phyloP scores from a whole-genome alignment of 2,329 filamentous ascomycete species.

The Lithohypha guttulata region DNA sequence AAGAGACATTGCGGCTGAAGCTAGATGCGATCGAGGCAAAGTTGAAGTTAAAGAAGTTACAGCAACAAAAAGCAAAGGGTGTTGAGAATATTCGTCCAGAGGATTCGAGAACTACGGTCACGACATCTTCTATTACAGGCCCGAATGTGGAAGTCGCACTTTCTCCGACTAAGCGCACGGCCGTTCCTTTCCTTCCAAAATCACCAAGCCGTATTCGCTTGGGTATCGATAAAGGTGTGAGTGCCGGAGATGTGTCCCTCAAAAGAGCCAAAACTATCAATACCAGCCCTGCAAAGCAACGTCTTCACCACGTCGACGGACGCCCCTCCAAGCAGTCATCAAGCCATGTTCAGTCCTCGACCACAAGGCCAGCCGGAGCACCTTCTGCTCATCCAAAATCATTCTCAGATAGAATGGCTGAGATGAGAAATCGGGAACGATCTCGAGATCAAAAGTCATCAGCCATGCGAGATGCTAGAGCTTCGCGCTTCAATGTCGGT shows the following conservation, averaged over 20 bases:
- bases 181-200: constrained; percentile 42
- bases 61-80: constrained; percentile 46
- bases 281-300: constrained; percentile 9
- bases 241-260: constrained; percentile 70
- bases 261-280: constrained; percentile 49
- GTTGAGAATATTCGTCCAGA: constrained; percentile 19
- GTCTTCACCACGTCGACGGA: not conserved
- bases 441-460: constrained; percentile 30
- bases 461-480: constrained; percentile 30
- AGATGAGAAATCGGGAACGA: constrained; percentile 43
- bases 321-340: constrained; percentile 11
- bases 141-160: constrained; percentile 60
- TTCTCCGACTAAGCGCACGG: constrained; percentile 49
- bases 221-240: constrained; percentile 81
- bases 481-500: constrained; percentile 34
- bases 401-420: constrained; percentile 79
- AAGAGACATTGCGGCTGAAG: constrained; percentile 78
- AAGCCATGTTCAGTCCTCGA: no score
- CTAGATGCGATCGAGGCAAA: constrained; percentile 81
- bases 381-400: no score
- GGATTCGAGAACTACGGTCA: constrained; percentile 21
- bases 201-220: constrained; percentile 72
- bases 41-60: constrained; percentile 75
- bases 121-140: not conserved
- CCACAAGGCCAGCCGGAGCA: no score